Evolutionary conservation across 1,139 yeast species (phyloP).

Genomic region (Geotrichum europaeum): DNA sequence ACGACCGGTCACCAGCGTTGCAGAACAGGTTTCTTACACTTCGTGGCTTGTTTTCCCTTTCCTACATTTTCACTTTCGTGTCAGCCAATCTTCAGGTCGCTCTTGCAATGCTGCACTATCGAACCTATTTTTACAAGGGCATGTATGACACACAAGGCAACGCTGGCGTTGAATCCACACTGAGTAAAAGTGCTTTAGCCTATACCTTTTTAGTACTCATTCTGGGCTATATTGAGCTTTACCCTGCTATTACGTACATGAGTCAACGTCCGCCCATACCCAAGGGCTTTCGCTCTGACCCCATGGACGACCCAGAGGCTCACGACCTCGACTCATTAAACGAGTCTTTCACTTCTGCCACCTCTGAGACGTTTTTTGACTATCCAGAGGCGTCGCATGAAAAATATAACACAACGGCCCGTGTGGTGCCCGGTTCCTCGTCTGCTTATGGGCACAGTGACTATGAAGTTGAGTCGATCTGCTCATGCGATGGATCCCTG

Average conservation of each 20-base stretch:
- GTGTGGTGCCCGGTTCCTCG: background rate
- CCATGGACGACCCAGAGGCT: slow-evolving; percentile 7
- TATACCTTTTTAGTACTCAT: slow-evolving; percentile 1
- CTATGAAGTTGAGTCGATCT: background rate
- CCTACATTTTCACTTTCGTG: slow-evolving; percentile 12
- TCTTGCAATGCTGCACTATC: slow-evolving; percentile 3
- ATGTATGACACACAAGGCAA: slow-evolving; percentile 6
- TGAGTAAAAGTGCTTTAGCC: background rate
- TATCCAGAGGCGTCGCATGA: background rate
- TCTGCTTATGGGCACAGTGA: background rate
- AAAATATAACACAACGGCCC: background rate
- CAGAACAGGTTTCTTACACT: slow-evolving; percentile 6
- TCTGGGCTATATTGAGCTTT: slow-evolving; percentile 9
- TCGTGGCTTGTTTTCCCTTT: slow-evolving; percentile 6
- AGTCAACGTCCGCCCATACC: slow-evolving; percentile 4
- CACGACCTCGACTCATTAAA: background rate
- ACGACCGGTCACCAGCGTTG: background rate
- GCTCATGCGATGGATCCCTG: background rate
- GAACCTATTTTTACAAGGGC: slow-evolving; percentile 3
- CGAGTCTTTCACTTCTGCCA: background rate
- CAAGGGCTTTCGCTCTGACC: background rate
- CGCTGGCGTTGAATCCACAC: slow-evolving; percentile 7
- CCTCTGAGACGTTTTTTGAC: background rate
- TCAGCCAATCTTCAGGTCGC: slow-evolving; percentile 8
- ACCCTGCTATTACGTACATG: slow-evolving; percentile 15